Percentiles rank a stretch among this genome's conserved stretches.
Conservation (phyloP, 1,284 basidiomycete genomes). For the Apiotrichum gracile region DNA sequence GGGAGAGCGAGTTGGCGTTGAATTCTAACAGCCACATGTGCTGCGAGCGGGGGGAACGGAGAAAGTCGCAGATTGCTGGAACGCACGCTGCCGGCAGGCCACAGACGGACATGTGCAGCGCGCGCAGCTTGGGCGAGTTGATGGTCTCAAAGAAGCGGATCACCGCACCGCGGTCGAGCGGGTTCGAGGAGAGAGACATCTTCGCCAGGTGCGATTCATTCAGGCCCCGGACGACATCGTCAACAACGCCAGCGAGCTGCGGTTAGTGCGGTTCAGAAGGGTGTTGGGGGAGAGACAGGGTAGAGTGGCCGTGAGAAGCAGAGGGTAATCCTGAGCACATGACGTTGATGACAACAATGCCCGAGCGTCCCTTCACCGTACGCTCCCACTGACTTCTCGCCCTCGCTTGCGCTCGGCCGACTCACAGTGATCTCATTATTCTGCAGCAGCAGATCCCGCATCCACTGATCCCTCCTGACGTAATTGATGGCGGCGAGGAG, state of each 20-base stretch:
- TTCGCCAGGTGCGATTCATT: constrained; percentile 26
- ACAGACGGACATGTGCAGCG: constrained; percentile 35
- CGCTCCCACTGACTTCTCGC: too few species aligned
- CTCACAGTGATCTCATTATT: constrained; percentile 35
- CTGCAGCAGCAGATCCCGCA: constrained; percentile 28
- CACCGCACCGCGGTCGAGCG: constrained; percentile 18
- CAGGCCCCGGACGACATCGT: constrained; percentile 16
- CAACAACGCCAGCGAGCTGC: constrained; percentile 4
- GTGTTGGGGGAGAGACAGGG: too few species aligned
- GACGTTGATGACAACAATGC: too few species aligned
- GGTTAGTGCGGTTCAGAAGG: background rate
- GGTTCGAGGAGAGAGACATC: constrained; percentile 34
- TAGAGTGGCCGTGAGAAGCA: too few species aligned
- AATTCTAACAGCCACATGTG: constrained; percentile 30
- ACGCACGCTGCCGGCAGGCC: constrained; percentile 16
- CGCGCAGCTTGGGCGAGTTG: constrained; percentile 21
- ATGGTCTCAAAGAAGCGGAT: constrained; percentile 23
- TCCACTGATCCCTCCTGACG: constrained; percentile 25
- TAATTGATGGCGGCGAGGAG: constrained; percentile 8
- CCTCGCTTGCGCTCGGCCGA: background rate
- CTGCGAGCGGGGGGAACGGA: constrained; percentile 23
- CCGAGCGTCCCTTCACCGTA: too few species aligned
- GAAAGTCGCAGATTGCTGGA: constrained; percentile 16
- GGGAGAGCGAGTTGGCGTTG: constrained; percentile 37
- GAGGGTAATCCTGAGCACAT: too few species aligned